Evolutionary conservation across 805 yeast species (phyloP), one percentile per base, ranked within the genome.

Genomic region (Lachancea quebecensis): DNA sequence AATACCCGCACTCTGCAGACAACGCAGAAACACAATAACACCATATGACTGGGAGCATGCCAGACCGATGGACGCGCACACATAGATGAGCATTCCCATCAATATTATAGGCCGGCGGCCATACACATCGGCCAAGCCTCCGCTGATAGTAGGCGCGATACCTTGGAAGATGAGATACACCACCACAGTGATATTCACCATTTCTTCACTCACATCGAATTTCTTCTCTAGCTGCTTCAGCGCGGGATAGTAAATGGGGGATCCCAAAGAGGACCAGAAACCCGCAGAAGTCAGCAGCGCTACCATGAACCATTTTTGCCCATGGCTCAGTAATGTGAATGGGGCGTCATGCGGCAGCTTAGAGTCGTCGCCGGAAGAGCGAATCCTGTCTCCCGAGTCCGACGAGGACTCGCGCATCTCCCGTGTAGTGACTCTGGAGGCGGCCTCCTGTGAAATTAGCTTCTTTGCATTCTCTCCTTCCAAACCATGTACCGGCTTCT

Each of bases 241-340:
- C 0, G 90, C 88, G 0, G 95, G 95, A 64, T 86, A 82, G 59
- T 84, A 88, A 15, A 87, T 84, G 2, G 95, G 88, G 50, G 85
- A 76, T 1, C 89, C 79, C 4, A 84, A 65, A 0, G 93, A 72
- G 3, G 95, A 85, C 75, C 85, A 82, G 44, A 79, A 67, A 0
- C 86, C 66, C 30, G 64, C 60, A 49, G 58, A 56, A 2, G 64
- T 59, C 28, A 63, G 45, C 17, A 64, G 41, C 1, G 53, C 53
- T 2, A 64, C 64, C 62, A 62, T 61, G 7, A 42, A 44, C 63
- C 66, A 64, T 42, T 63, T 59, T 40, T 60, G 61, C 7, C 42
- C 28, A 36, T 51, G 50, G 8, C 48, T 52, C 30, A 64, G 41
- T 4, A 63, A 30, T 3, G 66, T 56, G 38, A 58, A 50, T 2